A percentile compares a stretch with the other conserved stretches of the same genome.
phyloP scores from a whole-genome alignment of 2,329 filamentous ascomycete species.

The Graphiopsis chlorocephala region DNA sequence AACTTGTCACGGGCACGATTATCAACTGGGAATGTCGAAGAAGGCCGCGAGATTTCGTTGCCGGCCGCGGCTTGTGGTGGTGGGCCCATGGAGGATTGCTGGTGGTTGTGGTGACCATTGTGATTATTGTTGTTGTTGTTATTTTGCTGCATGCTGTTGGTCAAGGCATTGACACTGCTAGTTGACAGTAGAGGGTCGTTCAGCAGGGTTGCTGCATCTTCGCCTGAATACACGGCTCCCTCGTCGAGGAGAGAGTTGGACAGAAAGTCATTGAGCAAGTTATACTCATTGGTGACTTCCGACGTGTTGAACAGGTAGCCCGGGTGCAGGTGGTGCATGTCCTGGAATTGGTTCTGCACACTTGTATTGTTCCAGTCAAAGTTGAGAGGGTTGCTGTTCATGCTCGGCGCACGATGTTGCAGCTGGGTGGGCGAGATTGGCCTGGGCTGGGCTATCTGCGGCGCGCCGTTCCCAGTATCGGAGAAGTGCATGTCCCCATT shows the following conservation, averaged over 20 bases:
- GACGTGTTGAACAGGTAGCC: constrained; percentile 94
- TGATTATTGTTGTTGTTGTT: not conserved
- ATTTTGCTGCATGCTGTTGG: constrained; percentile 23
- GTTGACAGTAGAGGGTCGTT: constrained; percentile 55
- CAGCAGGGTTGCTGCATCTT: constrained; percentile 53
- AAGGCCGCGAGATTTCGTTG: constrained; percentile 60
- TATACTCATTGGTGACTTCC: constrained; percentile 95
- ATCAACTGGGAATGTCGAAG: constrained; percentile 63
- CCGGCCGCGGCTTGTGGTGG: constrained; percentile 46
- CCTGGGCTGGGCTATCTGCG: constrained; percentile 70
- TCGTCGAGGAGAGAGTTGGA: constrained; percentile 86
- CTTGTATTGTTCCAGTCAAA: constrained; percentile 71
- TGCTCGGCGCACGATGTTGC: constrained; percentile 50
- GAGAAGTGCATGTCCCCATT: constrained; percentile 17
- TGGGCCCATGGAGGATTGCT: constrained; percentile 31
- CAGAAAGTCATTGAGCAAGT: constrained; percentile 92
- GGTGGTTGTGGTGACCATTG: constrained; percentile 24
- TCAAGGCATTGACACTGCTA: constrained; percentile 42
- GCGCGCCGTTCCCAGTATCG: constrained; percentile 25
- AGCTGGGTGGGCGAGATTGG: constrained; percentile 65
- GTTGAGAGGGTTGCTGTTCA: constrained; percentile 54
- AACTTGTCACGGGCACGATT: constrained; percentile 73
- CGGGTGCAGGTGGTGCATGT: constrained; percentile 90
- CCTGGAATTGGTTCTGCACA: constrained; percentile 80
- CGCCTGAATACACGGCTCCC: constrained; percentile 41